Evolutionary conservation across 345 rosid species (phyloP).

Genomic region (Citrus australasica): DNA sequence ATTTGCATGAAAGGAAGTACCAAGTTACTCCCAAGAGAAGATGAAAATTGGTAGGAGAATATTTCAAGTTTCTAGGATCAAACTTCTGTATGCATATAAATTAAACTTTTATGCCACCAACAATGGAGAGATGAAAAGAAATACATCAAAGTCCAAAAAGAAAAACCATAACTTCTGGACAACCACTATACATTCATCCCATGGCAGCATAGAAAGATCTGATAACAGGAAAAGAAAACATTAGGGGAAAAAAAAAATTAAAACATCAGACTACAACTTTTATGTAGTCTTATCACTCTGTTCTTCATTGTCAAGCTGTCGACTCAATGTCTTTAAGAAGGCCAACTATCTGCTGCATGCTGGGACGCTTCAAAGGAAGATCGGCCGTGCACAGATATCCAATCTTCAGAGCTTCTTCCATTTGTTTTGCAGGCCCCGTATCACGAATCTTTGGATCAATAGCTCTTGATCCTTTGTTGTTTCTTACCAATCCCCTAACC

Average conservation of each 20-base stretch:
- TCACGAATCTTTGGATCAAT: conserved; percentile 74
- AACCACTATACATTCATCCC: conserved; percentile 29
- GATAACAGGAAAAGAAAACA: conserved; percentile 11
- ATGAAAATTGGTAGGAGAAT: background rate
- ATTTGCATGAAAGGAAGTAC: background rate
- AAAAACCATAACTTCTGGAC: background rate
- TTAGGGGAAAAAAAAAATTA: background rate
- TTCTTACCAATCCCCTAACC: conserved; percentile 72
- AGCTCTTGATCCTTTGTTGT: conserved; percentile 54
- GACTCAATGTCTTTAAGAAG: conserved; percentile 93
- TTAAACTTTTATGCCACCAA: conserved; percentile 20
- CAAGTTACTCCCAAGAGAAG: background rate
- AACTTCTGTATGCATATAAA: conserved; percentile 21
- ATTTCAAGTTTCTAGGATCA: conserved; percentile 9
- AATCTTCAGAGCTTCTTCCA: conserved; percentile 86
- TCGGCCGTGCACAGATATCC: conserved; percentile 93
- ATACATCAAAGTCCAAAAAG: conserved; percentile 14
- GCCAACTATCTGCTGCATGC: conserved; percentile 95
- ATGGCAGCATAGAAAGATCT: conserved; percentile 20
- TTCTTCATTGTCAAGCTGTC: conserved; percentile 31
- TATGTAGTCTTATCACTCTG: conserved; percentile 13
- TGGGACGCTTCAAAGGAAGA: conserved; percentile 82
- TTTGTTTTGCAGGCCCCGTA: conserved; percentile 57
- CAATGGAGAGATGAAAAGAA: conserved; percentile 14
- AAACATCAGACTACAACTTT: conserved; percentile 7